Conservation (phyloP, 2,329 filamentous ascomycete species). For the Diaporthe batatas region DNA sequence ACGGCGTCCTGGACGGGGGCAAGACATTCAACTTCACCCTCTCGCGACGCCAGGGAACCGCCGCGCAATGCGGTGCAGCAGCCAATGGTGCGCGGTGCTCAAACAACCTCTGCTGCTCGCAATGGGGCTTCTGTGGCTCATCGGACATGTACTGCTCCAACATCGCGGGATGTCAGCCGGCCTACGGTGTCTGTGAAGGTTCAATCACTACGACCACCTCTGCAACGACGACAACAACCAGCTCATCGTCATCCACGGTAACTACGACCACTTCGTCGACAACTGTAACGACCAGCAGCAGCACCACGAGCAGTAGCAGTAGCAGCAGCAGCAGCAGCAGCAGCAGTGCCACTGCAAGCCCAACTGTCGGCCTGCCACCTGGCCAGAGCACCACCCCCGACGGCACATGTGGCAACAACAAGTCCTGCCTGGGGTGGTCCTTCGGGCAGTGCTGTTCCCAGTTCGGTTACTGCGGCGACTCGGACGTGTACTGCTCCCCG, state of each 20-base stretch:
- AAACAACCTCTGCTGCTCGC: constrained; percentile 31
- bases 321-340: not conserved
- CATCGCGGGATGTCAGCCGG: constrained; percentile 5
- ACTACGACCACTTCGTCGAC: constrained; percentile 19
- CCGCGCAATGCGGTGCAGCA: constrained; percentile 28
- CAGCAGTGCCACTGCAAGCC: constrained; percentile 11
- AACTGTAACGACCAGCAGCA: not conserved
- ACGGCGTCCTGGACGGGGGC: not conserved
- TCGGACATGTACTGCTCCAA: constrained; percentile 25
- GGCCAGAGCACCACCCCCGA: constrained; percentile 32
- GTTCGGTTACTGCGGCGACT: constrained; percentile 28
- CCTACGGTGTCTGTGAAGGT: not conserved
- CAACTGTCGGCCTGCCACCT: constrained; percentile 20
- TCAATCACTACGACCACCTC: constrained; percentile 8
- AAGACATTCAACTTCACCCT: not conserved
- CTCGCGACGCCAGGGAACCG: constrained; percentile 11
- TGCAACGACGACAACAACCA: constrained; percentile 2
- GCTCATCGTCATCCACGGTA: not conserved
- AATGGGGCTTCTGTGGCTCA: constrained; percentile 18
- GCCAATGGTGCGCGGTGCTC: constrained; percentile 33
- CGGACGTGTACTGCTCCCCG: constrained; percentile 20
- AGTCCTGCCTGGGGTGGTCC: constrained; percentile 31
- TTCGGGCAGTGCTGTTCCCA: constrained; percentile 39
- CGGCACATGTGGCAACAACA: constrained; percentile 33
- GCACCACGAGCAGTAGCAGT: not conserved